A percentile compares a stretch with the other conserved stretches of the same genome.
Conservation (phyloP, 192 early-diverging fungal genomes). For the Dimargaris cristalligena region DNA sequence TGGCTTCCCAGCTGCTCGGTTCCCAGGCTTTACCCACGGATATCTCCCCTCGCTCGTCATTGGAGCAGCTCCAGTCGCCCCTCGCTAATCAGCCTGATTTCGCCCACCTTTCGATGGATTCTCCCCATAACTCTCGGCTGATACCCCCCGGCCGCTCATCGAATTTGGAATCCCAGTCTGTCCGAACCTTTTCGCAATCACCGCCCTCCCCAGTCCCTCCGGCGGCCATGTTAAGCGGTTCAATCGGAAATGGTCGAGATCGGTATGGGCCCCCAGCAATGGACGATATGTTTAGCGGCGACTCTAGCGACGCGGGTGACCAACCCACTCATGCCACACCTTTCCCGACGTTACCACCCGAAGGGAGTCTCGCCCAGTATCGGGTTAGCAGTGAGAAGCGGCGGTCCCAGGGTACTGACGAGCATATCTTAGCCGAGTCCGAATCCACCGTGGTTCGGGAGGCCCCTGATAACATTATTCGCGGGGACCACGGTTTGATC, state of each 20-base stretch:
- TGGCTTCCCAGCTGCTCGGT: constrained; percentile 16
- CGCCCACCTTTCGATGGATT: background rate
- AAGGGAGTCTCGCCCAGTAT: background rate
- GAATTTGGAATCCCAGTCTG: too few relatives aligned
- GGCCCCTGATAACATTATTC: constrained; percentile 21
- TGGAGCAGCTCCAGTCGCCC: too few relatives aligned
- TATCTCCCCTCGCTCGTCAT: too few relatives aligned
- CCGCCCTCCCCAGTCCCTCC: constrained; percentile 6
- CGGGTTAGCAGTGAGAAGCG: too few relatives aligned
- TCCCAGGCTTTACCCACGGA: constrained; percentile 15
- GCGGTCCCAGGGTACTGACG: background rate
- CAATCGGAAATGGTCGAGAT: too few relatives aligned
- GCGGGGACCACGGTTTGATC: constrained; percentile 45
- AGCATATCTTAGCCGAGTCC: background rate
- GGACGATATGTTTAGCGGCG: too few relatives aligned
- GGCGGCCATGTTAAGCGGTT: background rate
- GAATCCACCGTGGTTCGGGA: constrained; percentile 14
- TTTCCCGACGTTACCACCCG: background rate
- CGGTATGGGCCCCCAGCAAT: too few relatives aligned
- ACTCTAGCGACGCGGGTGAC: too few relatives aligned
- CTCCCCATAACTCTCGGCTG: background rate
- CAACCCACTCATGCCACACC: background rate
- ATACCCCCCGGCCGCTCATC: too few relatives aligned
- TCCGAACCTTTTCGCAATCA: background rate
- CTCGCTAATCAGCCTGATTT: constrained; percentile 6